Evolutionary conservation across 2,329 filamentous ascomycete genomes (phyloP), one percentile per base, ranked within the genome.

Genomic region (Moelleriella libera): DNA sequence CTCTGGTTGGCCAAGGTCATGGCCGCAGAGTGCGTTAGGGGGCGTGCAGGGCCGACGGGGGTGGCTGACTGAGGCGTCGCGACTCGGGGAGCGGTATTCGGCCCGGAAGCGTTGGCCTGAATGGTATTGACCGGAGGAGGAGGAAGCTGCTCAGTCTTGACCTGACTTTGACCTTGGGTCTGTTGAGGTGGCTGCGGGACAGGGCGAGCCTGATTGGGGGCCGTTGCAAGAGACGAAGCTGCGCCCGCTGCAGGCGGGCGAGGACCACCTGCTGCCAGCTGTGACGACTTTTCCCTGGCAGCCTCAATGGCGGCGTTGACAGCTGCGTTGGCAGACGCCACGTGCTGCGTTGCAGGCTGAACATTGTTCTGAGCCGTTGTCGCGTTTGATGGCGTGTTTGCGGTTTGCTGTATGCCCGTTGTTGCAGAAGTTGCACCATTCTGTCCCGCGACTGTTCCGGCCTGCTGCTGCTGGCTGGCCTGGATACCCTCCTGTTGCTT

Each of bases 21-120:
- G n/a, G 70, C 72, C 42, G 66, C 71, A 12, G 70, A 69, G 55
- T 75, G 71, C 30, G 66, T 71, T 31, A 74, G 63, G 3, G 72
- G 64, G 12, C 66, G 63, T 2, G 68, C 64, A 8, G 60, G 61
- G 6, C 64, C 61, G 43, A 63, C 57, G 8, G 60, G 62, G 1
- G 64, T 65, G 4, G 66, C 65, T 1, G 63, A 59, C 49, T 77
- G 74, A 2, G 74, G 70, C 8, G 74, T 75, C 48, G 70, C 69
- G 5, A 72, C 62, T 45, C 74, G 69, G 7, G 65, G 64, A 4
- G 68, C 65, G 14, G 34, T 12, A 37, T 37, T 37, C 34, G 73
- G 72, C 6, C 72, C 72, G 48, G 69, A 68, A 39, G 53, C 46
- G 34, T 49, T 51, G 34, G 59, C 56, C 45, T 75, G 60, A 4